These are phyloP conservation scores for Apiotrichum montevideense DNA, from an alignment of 1,284 basidiomycete genomes.

Conservation along the genomic window DNA sequence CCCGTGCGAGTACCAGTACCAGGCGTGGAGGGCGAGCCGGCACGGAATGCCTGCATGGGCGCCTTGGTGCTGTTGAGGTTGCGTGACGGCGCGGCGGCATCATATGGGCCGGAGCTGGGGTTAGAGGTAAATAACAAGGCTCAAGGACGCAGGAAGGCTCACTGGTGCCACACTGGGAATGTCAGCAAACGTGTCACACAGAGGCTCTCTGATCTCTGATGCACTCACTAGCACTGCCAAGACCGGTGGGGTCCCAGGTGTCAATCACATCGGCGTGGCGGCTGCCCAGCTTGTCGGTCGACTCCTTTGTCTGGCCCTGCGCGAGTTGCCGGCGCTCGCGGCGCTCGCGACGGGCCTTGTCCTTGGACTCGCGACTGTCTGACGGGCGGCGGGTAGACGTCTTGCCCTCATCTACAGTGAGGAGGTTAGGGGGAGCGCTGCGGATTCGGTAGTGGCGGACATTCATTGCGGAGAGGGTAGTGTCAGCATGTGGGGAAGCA, in stretches of 20 bases:
- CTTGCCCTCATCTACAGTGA: not conserved
- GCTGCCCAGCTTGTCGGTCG: slow-evolving; percentile 38
- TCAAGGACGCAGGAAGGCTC: not conserved
- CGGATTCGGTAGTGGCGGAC: not conserved
- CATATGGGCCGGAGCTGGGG: slow-evolving; percentile 43
- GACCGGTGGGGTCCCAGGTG: slow-evolving; percentile 46
- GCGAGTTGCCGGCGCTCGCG: slow-evolving; percentile 6
- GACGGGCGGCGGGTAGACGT: not conserved
- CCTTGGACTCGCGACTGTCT: not conserved
- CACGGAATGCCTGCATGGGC: slow-evolving; percentile 43
- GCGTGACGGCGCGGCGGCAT: slow-evolving; percentile 46
- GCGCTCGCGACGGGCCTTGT: not conserved
- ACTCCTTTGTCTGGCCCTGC: slow-evolving; percentile 28
- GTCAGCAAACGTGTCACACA: not conserved
- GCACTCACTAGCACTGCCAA: slow-evolving; percentile 45
- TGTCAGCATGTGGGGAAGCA: not conserved
- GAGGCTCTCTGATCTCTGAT: slow-evolving; percentile 26
- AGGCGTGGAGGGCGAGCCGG: slow-evolving; percentile 5
- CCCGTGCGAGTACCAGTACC: slow-evolving; percentile 2
- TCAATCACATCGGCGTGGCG: slow-evolving; percentile 47
- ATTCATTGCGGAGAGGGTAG: not conserved
- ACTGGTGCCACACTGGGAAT: not conserved
- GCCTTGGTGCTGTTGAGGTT: slow-evolving; percentile 39
- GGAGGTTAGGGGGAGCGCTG: not conserved
- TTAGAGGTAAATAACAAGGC: not conserved